phyloP scores from a whole-genome alignment of 768 basidiomycete genomes.

The Phlegmacium glaucopus region DNA sequence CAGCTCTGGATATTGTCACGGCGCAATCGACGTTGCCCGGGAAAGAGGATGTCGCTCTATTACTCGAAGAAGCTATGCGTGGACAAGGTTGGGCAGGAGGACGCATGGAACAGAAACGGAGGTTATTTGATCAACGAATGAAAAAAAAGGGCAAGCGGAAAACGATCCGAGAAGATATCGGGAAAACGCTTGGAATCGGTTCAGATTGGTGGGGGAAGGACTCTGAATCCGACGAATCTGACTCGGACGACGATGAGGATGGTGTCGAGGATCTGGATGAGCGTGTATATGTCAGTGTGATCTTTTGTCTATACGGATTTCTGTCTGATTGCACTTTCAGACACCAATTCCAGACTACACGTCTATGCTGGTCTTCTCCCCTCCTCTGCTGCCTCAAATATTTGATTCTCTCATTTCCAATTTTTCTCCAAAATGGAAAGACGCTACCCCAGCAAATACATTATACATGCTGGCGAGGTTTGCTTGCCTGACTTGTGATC shows the following conservation, averaged over 20 bases:
- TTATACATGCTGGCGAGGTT: constrained; percentile 90
- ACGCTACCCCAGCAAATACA: constrained; percentile 86
- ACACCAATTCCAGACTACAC: constrained; percentile 75
- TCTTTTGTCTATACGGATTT: neutral
- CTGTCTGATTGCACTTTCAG: constrained; percentile 31
- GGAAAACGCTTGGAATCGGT: constrained; percentile 51
- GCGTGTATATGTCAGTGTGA: constrained; percentile 44
- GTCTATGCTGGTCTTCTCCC: constrained; percentile 93
- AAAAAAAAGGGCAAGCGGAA: constrained; percentile 52
- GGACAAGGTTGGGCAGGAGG: constrained; percentile 80
- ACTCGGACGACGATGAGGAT: constrained; percentile 32
- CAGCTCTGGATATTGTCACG: constrained; percentile 86
- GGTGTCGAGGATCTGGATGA: constrained; percentile 50
- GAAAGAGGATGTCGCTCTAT: constrained; percentile 79
- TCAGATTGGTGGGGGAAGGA: constrained; percentile 64
- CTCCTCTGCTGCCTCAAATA: constrained; percentile 69
- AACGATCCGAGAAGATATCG: constrained; percentile 56
- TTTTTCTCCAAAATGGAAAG: constrained; percentile 65
- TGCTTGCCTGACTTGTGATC: constrained; percentile 88
- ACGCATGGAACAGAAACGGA: constrained; percentile 67
- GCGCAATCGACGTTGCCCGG: constrained; percentile 80
- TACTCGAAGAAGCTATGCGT: constrained; percentile 88
- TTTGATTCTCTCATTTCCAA: constrained; percentile 80
- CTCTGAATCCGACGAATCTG: constrained; percentile 38
- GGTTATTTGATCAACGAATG: constrained; percentile 52